These are phyloP conservation scores for Silene latifolia DNA, from an alignment of 148 eudicot species.

Conservation along the genomic window DNA sequence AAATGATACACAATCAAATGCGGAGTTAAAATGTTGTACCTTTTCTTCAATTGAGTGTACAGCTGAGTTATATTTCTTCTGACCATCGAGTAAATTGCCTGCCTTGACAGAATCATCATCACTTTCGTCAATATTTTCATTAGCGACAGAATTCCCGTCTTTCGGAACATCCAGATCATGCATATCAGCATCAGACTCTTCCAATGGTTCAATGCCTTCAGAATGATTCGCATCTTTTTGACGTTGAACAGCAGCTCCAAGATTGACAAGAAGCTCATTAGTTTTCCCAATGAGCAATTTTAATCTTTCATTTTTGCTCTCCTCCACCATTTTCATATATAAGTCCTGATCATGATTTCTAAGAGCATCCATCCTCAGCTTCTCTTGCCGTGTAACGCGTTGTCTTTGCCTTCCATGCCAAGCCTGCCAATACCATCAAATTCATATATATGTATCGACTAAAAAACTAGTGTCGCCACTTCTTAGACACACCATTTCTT, in stretches of 20 bases:
- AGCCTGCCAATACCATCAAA: slow-evolving; percentile 39
- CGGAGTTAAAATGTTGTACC: slow-evolving; percentile 41
- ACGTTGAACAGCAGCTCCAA: slow-evolving; percentile 99
- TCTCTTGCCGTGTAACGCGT: slow-evolving; percentile 83
- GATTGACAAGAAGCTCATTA: slow-evolving; percentile 81
- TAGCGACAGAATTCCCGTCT: slow-evolving; percentile 46
- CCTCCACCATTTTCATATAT: slow-evolving; percentile 98
- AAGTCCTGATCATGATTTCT: slow-evolving; percentile 87
- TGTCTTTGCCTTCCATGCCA: slow-evolving; percentile 99
- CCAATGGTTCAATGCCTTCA: slow-evolving; percentile 68
- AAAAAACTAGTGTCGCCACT: background rate
- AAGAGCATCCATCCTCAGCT: slow-evolving; percentile 83
- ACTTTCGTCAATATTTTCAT: slow-evolving; percentile 57
- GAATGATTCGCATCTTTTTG: slow-evolving; percentile 87
- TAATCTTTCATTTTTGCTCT: slow-evolving; percentile 93
- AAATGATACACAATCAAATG: background rate
- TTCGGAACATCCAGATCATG: slow-evolving; percentile 37
- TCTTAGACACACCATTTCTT: background rate
- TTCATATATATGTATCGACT: slow-evolving; percentile 10
- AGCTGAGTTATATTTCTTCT: slow-evolving; percentile 88
- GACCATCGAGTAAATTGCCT: slow-evolving; percentile 88
- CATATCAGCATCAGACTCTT: slow-evolving; percentile 47
- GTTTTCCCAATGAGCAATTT: slow-evolving; percentile 96
- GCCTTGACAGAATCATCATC: slow-evolving; percentile 54
- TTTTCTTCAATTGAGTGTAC: slow-evolving; percentile 98